Conservation (phyloP, 2,329 filamentous ascomycete species). For the Ophiostoma sp. region DNA sequence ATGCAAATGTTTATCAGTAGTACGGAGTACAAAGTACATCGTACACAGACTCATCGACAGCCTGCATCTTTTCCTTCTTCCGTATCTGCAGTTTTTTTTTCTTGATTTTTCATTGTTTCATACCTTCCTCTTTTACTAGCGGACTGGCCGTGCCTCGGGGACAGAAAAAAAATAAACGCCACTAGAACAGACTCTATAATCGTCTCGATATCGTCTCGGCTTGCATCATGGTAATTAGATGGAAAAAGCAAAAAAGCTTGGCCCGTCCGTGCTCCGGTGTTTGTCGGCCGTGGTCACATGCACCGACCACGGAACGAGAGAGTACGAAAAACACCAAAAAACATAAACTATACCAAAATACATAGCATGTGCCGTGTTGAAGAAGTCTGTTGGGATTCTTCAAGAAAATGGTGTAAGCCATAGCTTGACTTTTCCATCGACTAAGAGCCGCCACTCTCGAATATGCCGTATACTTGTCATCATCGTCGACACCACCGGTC, state of each 20-base stretch:
- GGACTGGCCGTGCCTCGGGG: background rate
- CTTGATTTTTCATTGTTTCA: background rate
- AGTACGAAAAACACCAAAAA: background rate
- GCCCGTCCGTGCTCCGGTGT: background rate
- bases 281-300: background rate
- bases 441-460: background rate
- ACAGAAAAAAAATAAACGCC: background rate
- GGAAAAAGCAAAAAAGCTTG: background rate
- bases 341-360: background rate
- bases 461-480: background rate
- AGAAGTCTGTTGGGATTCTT: background rate
- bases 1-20: background rate
- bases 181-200: background rate
- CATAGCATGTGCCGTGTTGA: background rate
- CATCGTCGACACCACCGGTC: background rate
- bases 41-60: background rate
- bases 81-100: background rate
- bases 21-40: background rate
- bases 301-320: background rate
- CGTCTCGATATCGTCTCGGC: background rate
- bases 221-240: background rate
- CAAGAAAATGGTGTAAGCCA: background rate
- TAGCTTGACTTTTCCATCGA: background rate
- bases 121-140: background rate
- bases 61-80: background rate